A percentile compares a stretch with the other conserved stretches of the same genome.
Conservation (phyloP, 257 asterid species). For the Ballota nigra region DNA sequence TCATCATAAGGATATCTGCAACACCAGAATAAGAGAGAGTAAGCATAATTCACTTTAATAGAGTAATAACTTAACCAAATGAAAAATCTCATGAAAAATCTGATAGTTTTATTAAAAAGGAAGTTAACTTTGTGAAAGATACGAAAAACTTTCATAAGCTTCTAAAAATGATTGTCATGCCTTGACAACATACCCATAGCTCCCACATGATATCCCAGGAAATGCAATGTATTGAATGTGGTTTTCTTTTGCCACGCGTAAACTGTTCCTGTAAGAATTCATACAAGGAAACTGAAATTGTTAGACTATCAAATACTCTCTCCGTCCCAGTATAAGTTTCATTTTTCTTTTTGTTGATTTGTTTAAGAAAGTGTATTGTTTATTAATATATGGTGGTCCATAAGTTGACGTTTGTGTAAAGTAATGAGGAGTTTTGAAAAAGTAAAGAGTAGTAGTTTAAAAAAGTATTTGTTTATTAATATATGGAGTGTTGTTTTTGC, state of each 20-base stretch:
- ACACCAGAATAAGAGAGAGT: constrained; percentile 11
- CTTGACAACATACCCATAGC: constrained; percentile 49
- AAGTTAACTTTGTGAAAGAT: neutral
- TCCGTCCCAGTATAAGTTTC: no score
- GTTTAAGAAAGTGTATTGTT: no score
- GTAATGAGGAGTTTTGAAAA: no score
- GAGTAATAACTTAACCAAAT: neutral
- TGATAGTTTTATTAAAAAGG: neutral
- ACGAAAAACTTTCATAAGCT: neutral
- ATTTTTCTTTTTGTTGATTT: no score
- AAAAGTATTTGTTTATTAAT: no score
- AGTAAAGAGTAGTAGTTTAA: no score
- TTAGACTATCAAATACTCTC: neutral
- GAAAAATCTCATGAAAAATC: neutral
- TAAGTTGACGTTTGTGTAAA: no score
- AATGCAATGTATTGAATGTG: constrained; percentile 79
- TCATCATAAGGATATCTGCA: constrained; percentile 84
- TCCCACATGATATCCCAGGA: constrained; percentile 94
- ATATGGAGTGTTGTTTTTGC: no score
- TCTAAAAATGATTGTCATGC: constrained; percentile 6
- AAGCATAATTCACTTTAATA: neutral
- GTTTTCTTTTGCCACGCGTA: constrained; percentile 69
- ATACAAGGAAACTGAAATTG: constrained; percentile 14
- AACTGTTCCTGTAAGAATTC: constrained; percentile 68
- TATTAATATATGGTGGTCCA: no score